Conservation (phyloP, 768 basidiomycete genomes). For the Trametes sanguinea region DNA sequence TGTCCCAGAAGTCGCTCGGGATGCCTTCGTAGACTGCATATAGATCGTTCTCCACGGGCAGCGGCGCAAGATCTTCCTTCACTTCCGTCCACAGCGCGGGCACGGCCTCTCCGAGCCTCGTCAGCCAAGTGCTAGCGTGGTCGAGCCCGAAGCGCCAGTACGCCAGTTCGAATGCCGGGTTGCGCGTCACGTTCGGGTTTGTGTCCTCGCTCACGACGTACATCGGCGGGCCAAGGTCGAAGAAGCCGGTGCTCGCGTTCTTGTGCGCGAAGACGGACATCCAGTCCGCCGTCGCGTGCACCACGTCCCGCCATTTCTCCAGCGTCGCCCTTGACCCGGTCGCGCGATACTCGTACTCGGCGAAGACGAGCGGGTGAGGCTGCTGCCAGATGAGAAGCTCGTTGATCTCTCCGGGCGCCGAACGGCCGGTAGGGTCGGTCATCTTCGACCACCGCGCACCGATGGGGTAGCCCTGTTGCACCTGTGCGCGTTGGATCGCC, state of each 20-base stretch:
- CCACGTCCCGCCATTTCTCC: slow-evolving; percentile 53
- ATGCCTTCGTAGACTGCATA: slow-evolving; percentile 62
- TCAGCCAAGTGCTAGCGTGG: slow-evolving; percentile 52
- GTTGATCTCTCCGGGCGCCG: slow-evolving; percentile 61
- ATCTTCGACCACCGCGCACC: slow-evolving; percentile 69
- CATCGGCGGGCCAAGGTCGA: slow-evolving; percentile 62
- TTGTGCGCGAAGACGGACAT: slow-evolving; percentile 59
- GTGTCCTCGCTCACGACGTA: slow-evolving; percentile 60
- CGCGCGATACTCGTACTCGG: slow-evolving; percentile 56
- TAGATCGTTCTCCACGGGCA: slow-evolving; percentile 51
- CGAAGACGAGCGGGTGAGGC: slow-evolving; percentile 59
- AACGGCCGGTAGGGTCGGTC: slow-evolving; percentile 61
- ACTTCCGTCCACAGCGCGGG: slow-evolving; percentile 48
- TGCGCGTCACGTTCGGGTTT: slow-evolving; percentile 51
- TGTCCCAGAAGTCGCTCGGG: slow-evolving; percentile 52
- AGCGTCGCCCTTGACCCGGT: slow-evolving; percentile 40
- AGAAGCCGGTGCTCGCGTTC: slow-evolving; percentile 48
- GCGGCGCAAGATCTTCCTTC: slow-evolving; percentile 46
- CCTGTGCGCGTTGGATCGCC: slow-evolving; percentile 49
- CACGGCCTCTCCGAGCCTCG: slow-evolving; percentile 41
- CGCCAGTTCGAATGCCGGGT: slow-evolving; percentile 59
- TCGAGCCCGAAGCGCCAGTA: slow-evolving; percentile 57
- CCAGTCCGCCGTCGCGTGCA: slow-evolving; percentile 57
- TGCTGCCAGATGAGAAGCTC: slow-evolving; percentile 66
- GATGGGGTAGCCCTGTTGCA: slow-evolving; percentile 51